These are phyloP conservation scores for Chimonanthus praecox DNA, from an alignment of 164 flowering plant genomes.

Conservation along the genomic window DNA sequence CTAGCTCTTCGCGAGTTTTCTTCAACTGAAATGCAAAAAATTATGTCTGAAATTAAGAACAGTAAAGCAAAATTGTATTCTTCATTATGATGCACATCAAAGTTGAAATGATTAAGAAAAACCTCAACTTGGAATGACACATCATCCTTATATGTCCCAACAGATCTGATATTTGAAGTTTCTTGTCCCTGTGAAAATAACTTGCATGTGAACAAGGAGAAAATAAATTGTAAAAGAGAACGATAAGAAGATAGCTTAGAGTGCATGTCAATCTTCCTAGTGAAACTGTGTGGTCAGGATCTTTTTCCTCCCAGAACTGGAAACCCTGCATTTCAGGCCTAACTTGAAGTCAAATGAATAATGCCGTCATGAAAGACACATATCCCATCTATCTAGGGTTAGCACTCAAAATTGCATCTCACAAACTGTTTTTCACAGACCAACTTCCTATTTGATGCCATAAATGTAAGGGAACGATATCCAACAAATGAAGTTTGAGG, in stretches of 20 bases:
- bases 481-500: background rate
- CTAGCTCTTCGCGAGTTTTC: conserved; percentile 47
- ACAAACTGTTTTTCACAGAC: too few species aligned
- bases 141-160: conserved; percentile 21
- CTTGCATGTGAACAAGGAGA: background rate
- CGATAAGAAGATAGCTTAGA: background rate
- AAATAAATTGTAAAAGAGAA: background rate
- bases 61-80: too few species aligned
- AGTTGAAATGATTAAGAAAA: background rate
- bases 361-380: background rate
- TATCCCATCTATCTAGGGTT: too few species aligned
- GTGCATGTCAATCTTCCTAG: background rate
- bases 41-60: background rate
- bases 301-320: background rate
- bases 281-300: background rate
- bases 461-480: background rate
- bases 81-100: background rate
- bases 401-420: too few species aligned
- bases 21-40: conserved; percentile 42
- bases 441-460: too few species aligned
- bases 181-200: conserved; percentile 28
- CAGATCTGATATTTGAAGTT: background rate
- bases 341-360: background rate
- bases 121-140: conserved; percentile 52
- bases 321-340: background rate